Evolutionary conservation across 306 rosid genomes (phyloP).

Genomic region (Vigna hirtella): DNA sequence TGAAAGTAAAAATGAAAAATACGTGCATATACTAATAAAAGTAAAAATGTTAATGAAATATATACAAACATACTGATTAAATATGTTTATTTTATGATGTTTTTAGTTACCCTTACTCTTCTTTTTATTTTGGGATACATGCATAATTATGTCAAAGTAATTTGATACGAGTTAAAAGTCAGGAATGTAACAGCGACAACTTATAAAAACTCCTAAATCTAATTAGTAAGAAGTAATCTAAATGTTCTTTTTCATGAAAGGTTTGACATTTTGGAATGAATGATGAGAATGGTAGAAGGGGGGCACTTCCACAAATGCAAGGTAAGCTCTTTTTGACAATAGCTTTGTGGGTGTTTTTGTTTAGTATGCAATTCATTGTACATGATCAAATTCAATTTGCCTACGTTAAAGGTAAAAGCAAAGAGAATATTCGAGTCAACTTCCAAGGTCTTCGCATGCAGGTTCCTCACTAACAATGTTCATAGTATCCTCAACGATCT

Average conservation of each 20-base stretch:
- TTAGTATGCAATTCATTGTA: background rate
- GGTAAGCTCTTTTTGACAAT: background rate
- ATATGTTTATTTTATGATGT: too few species aligned
- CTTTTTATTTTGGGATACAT: too few species aligned
- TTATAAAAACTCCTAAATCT: background rate
- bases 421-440: background rate
- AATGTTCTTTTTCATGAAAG: background rate
- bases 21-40: too few species aligned
- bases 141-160: too few species aligned
- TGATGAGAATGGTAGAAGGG: background rate
- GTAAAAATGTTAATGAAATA: too few species aligned
- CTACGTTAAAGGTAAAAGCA: background rate
- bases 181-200: too few species aligned
- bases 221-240: background rate
- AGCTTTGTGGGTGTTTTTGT: background rate
- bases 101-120: too few species aligned
- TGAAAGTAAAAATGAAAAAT: too few species aligned
- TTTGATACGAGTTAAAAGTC: background rate
- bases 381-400: background rate
- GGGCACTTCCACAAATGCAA: slow-evolving; percentile 1
- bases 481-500: too few species aligned
- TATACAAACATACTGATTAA: too few species aligned
- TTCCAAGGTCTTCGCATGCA: slow-evolving; percentile 31
- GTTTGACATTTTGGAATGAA: background rate
- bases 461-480: too few species aligned